Percentiles rank a stretch among this genome's conserved stretches.
Conservation (phyloP, 805 yeast species). For the Peterozyma xylosa region DNA sequence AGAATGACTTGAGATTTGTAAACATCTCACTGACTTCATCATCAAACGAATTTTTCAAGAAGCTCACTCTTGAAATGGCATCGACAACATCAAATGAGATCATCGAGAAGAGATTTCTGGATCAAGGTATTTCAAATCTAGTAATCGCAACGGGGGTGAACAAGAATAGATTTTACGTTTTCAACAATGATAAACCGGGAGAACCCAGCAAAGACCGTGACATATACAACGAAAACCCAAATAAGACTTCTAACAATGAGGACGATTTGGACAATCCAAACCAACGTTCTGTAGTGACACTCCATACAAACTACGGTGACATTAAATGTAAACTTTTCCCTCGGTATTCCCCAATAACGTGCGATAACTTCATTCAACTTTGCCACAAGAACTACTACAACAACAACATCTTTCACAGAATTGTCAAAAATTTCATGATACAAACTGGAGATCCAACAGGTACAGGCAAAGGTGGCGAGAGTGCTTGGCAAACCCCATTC, state of each 20-base stretch:
- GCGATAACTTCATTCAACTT: constrained; percentile 29
- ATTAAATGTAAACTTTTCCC: constrained; percentile 27
- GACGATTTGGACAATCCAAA: constrained; percentile 1
- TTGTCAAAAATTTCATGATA: constrained; percentile 50
- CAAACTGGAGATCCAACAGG: constrained; percentile 51
- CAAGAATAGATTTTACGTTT: constrained; percentile 6
- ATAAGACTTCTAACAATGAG: neutral
- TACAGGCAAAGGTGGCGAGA: constrained; percentile 31
- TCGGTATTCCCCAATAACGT: constrained; percentile 30
- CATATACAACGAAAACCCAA: constrained; percentile 7
- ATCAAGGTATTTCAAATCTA: neutral
- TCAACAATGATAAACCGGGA: constrained; percentile 1
- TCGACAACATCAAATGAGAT: constrained; percentile 4
- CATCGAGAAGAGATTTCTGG: neutral
- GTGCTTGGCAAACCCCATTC: constrained; percentile 25
- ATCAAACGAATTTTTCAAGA: neutral
- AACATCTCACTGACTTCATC: constrained; percentile 13
- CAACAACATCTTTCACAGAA: constrained; percentile 33
- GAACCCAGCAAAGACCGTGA: constrained; percentile 4
- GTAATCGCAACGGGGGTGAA: constrained; percentile 2
- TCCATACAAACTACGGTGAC: constrained; percentile 37
- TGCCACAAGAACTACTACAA: constrained; percentile 31
- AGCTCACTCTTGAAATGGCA: constrained; percentile 7
- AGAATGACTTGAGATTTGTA: constrained; percentile 20
- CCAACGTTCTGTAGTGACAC: constrained; percentile 10